Evolutionary conservation across 2,329 filamentous ascomycete genomes (phyloP).

Genomic region (Calonectria multiphialidica): DNA sequence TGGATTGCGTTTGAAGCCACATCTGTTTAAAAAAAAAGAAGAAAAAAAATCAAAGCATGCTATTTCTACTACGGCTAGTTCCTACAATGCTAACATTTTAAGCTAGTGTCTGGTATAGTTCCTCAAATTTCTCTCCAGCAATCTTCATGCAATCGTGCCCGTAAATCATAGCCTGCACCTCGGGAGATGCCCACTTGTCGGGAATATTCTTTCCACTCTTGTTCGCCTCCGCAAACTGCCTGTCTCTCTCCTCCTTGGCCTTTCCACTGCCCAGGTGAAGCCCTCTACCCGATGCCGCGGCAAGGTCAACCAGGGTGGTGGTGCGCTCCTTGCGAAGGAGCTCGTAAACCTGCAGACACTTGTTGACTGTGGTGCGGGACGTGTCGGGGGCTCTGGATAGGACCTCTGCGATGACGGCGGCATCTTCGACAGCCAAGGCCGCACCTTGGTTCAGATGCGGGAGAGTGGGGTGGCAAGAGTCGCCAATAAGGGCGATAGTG

Average conservation of each 20-base stretch:
- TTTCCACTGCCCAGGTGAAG: constrained; percentile 68
- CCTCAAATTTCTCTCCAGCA: constrained; percentile 64
- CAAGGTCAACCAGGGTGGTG: constrained; percentile 64
- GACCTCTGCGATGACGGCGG: constrained; percentile 68
- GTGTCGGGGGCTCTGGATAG: constrained; percentile 55
- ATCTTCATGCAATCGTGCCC: constrained; percentile 70
- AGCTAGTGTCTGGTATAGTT: constrained; percentile 49
- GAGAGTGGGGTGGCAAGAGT: constrained; percentile 76
- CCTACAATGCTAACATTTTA: not conserved
- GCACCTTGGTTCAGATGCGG: constrained; percentile 76
- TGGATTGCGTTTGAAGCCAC: not conserved
- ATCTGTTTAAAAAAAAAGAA: not conserved
- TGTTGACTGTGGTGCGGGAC: constrained; percentile 56
- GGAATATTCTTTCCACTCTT: constrained; percentile 63
- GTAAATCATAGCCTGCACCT: constrained; percentile 75
- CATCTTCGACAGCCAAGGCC: constrained; percentile 76
- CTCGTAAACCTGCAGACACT: constrained; percentile 67
- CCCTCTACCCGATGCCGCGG: constrained; percentile 61
- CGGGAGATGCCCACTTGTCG: constrained; percentile 78
- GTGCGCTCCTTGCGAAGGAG: constrained; percentile 67
- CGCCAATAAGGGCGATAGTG: constrained; percentile 68
- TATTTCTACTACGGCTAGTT: not conserved
- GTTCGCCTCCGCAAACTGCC: constrained; percentile 64
- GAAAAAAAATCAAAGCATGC: not conserved
- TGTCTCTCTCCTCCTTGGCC: constrained; percentile 68